Evolutionary conservation across 441 rosid genomes (phyloP).

Genomic region (Capsella rubella): DNA sequence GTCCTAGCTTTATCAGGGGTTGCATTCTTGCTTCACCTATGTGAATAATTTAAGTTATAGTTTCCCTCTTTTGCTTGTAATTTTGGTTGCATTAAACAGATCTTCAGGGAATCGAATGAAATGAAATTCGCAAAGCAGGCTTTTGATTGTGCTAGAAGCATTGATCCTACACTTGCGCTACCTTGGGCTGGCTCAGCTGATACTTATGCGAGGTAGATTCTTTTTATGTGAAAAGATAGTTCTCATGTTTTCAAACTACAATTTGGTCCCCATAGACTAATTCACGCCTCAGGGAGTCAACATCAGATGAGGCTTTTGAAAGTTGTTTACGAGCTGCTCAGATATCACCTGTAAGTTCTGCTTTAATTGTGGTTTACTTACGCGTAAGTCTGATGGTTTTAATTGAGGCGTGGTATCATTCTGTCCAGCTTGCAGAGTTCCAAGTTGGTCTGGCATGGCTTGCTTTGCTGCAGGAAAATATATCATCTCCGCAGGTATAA

Average conservation of each 20-base stretch:
- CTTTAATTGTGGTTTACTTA: slow-evolving; percentile 14
- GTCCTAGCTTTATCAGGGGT: slow-evolving; percentile 13
- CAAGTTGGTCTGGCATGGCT: slow-evolving; percentile 92
- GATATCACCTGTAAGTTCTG: slow-evolving; percentile 75
- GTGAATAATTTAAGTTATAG: background rate
- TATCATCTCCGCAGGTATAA: slow-evolving; percentile 85
- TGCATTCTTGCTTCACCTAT: slow-evolving; percentile 16
- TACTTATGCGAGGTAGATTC: slow-evolving; percentile 62
- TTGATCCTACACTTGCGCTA: slow-evolving; percentile 95
- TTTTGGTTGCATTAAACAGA: slow-evolving; percentile 54
- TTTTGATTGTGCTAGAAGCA: slow-evolving; percentile 95
- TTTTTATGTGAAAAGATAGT: slow-evolving; percentile 30
- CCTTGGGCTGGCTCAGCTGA: slow-evolving; percentile 99
- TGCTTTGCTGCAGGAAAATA: slow-evolving; percentile 73
- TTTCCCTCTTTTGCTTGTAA: slow-evolving; percentile 13
- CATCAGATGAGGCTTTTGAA: slow-evolving; percentile 83
- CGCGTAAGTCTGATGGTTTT: slow-evolving; percentile 28
- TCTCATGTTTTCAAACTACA: slow-evolving; percentile 11
- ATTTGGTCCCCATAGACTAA: slow-evolving; percentile 25
- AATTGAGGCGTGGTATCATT: slow-evolving; percentile 20
- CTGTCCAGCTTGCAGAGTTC: slow-evolving; percentile 85
- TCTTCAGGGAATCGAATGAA: slow-evolving; percentile 73
- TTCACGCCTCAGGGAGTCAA: slow-evolving; percentile 59
- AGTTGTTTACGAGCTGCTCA: slow-evolving; percentile 92
- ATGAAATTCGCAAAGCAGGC: slow-evolving; percentile 84